Evolutionary conservation across 2,329 filamentous ascomycete species (phyloP).

Genomic region (Alternaria brassicicola): DNA sequence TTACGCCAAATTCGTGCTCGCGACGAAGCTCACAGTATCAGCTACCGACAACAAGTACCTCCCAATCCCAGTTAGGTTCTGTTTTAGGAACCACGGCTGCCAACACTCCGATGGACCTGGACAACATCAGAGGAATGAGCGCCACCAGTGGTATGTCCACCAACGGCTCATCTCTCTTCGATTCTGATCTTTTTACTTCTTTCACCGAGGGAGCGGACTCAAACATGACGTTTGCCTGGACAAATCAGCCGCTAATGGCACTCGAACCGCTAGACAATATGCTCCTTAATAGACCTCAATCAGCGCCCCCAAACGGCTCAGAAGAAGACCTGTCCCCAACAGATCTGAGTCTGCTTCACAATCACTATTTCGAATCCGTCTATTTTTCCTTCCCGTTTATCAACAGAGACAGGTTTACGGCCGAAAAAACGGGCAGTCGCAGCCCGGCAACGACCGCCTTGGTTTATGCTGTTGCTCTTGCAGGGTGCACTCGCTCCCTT

Average conservation of each 20-base stretch:
- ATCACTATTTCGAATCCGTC: background rate
- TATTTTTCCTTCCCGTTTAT: constrained; percentile 2
- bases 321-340: background rate
- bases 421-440: background rate
- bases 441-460: background rate
- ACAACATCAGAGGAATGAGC: too few relatives aligned
- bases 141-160: too few relatives aligned
- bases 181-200: background rate
- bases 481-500: background rate
- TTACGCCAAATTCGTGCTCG: too few relatives aligned
- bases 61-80: too few relatives aligned
- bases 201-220: background rate
- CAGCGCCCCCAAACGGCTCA: background rate
- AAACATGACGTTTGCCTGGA: background rate
- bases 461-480: constrained; percentile 4
- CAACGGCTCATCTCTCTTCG: background rate
- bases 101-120: too few relatives aligned
- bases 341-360: background rate
- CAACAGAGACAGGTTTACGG: background rate
- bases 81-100: too few relatives aligned
- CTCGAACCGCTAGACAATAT: constrained; percentile 1
- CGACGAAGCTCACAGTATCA: background rate
- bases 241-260: background rate
- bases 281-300: background rate
- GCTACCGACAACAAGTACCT: background rate